Percentiles rank a stretch among this genome's conserved stretches.
phyloP scores from a whole-genome alignment of 2,329 filamentous ascomycete genomes.

The Arthrobotrys pseudoclavata region DNA sequence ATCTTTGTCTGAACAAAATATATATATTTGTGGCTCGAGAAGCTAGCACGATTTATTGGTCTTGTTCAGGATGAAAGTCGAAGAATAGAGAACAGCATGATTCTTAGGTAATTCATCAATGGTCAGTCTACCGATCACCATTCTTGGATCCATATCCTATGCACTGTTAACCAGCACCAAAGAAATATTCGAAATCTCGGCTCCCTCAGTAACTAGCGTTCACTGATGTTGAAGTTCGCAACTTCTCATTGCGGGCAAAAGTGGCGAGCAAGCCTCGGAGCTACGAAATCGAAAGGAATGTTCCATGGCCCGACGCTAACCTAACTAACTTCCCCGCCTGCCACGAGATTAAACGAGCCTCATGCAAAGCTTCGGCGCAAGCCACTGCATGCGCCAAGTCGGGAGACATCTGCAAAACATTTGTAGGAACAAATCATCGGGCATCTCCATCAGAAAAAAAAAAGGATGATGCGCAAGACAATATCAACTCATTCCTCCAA shows the following conservation, averaged over 20 bases:
- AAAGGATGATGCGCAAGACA: background rate
- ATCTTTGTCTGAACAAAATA: background rate
- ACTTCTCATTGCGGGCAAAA: slow-evolving; percentile 50
- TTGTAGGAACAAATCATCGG: slow-evolving; percentile 13
- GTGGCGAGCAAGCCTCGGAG: slow-evolving; percentile 15
- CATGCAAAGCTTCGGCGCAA: slow-evolving; percentile 45
- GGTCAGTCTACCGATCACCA: background rate
- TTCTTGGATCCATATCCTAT: background rate
- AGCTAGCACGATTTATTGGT: too few species aligned
- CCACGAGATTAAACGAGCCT: slow-evolving; percentile 53
- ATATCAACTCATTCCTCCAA: slow-evolving; percentile 25
- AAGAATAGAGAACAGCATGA: background rate
- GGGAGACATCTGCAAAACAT: slow-evolving; percentile 50
- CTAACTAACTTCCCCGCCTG: slow-evolving; percentile 31
- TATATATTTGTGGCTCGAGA: background rate
- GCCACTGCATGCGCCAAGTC: slow-evolving; percentile 58
- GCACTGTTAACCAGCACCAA: background rate
- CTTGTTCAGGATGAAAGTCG: background rate
- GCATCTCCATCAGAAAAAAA: slow-evolving; percentile 11
- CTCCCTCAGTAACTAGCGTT: background rate
- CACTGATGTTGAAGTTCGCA: slow-evolving; percentile 48
- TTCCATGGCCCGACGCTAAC: slow-evolving; percentile 56
- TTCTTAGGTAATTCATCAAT: slow-evolving; percentile 23
- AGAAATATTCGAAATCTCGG: slow-evolving; percentile 11
- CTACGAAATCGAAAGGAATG: slow-evolving; percentile 29